phyloP scores from a whole-genome alignment of 2,329 filamentous ascomycete species.

The Penicillium sp. region DNA sequence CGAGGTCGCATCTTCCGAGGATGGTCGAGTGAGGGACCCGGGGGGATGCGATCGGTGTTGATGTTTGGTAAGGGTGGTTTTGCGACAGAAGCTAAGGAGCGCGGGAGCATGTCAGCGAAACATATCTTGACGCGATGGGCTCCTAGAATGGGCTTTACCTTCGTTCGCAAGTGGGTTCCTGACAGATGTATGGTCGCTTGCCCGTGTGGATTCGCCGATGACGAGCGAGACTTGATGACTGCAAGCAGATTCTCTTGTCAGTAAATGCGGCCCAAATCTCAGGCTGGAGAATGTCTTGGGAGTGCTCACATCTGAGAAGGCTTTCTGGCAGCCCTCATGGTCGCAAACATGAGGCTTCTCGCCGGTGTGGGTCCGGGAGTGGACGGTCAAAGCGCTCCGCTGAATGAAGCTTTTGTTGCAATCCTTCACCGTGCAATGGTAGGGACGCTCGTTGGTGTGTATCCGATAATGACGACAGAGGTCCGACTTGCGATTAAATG shows the following conservation, averaged over 20 bases:
- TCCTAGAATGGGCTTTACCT: conserved; percentile 31
- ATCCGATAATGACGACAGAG: conserved; percentile 51
- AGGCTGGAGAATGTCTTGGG: neutral
- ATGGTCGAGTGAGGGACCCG: conserved; percentile 35
- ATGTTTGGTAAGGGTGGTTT: conserved; percentile 46
- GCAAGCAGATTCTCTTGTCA: neutral
- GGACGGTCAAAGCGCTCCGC: conserved; percentile 51
- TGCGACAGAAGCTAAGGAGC: conserved; percentile 41
- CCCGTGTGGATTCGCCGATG: conserved; percentile 45
- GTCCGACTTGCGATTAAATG: conserved; percentile 53
- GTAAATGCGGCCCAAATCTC: neutral
- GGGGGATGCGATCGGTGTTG: conserved; percentile 43
- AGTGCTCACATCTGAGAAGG: conserved; percentile 47
- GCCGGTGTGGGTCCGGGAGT: conserved; percentile 48
- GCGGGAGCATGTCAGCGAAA: neutral
- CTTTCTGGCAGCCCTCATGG: conserved; percentile 46
- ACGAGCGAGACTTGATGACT: conserved; percentile 46
- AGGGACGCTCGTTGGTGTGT: conserved; percentile 53
- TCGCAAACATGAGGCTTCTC: conserved; percentile 50
- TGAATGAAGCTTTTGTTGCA: conserved; percentile 54
- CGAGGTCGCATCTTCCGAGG: conserved; percentile 40
- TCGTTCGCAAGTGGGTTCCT: conserved; percentile 43
- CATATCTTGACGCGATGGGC: too few species aligned
- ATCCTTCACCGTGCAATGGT: conserved; percentile 47
- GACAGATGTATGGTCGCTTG: conserved; percentile 45